phyloP scores from a whole-genome alignment of 2,329 filamentous ascomycete genomes.

The Ascosphaera aggregata region DNA sequence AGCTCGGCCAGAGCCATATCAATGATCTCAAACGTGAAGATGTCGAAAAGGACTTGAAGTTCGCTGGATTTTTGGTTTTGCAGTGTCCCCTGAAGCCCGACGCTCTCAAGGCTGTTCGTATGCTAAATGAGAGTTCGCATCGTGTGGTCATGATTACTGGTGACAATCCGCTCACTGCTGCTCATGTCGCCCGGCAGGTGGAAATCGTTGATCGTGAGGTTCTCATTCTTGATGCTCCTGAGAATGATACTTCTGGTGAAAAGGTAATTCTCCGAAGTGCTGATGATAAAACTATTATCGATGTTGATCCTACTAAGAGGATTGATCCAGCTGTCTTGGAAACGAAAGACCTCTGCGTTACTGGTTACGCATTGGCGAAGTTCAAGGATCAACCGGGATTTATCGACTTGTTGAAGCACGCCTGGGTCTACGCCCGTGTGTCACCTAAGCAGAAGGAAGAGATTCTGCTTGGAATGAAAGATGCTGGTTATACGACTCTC shows the following conservation, averaged over 20 bases:
- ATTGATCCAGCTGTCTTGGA: constrained; percentile 62
- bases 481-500: constrained; percentile 89
- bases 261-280: constrained; percentile 85
- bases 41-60: constrained; percentile 61
- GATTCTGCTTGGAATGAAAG: constrained; percentile 87
- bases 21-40: constrained; percentile 89
- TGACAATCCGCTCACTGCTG: constrained; percentile 89
- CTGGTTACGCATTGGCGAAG: constrained; percentile 76
- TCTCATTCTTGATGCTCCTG: constrained; percentile 82
- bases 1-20: constrained; percentile 63
- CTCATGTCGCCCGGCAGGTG: constrained; percentile 84
- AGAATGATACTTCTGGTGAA: constrained; percentile 60
- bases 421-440: constrained; percentile 96
- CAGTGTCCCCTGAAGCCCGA: constrained; percentile 95
- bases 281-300: constrained; percentile 68
- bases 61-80: constrained; percentile 87
- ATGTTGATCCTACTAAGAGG: constrained; percentile 60
- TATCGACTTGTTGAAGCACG: constrained; percentile 55
- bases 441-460: constrained; percentile 98
- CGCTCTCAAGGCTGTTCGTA: constrained; percentile 76
- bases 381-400: constrained; percentile 64
- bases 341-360: constrained; percentile 82
- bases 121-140: constrained; percentile 98
- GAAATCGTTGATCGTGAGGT: constrained; percentile 95
- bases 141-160: constrained; percentile 98